Base-by-base conservation (phyloP, 202 grass and related monocot species). In the Zoysia matrella region DNA sequence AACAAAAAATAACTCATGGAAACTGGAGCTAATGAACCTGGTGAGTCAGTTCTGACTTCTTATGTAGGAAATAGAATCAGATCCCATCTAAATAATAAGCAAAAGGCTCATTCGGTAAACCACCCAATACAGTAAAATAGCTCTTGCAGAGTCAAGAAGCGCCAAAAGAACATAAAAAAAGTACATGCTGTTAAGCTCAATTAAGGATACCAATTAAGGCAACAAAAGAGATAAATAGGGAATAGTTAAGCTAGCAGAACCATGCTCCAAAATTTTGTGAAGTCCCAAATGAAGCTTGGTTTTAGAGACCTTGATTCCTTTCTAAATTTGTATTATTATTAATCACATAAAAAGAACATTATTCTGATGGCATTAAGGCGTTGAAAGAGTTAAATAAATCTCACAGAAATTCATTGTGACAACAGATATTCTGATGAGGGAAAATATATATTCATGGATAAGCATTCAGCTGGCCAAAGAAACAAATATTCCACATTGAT, bases 1-100 rank as follows among this genome's bases (percentile, higher is more conserved):
- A 91, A 72, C 74, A 88, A 73, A 89, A 89, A 84, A 86, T 82
- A 82, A 86, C 74, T 76, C 88, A 83, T 7, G 55, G 90, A 72
- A 89, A 95, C 80, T 80, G 79, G 84, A 82, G 77, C 73, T 40
- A 56, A 8, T 77, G 74, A 83, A 79, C 74, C 72, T 88, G 61
- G 48, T 74, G 62, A 71, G 83, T 86, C 79, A 90, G 74, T 69
- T 83, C 76, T 47, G 64, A 86, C 84, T 80, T 82, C 79, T 75
- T 74, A 58, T 65, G 64, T 64, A 86, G 54, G 83, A 75, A 86
- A 83, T 50, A 86, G 57, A 75, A 80, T 78, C 74, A 83, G 55
- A 90, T 80, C 49, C 46, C 58, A 70, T 83, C 88, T 90, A 75
- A 75, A 44, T 44, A 68, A 67, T 77, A 76, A 85, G 65, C 64